Evolutionary conservation across 1,139 yeast genomes (phyloP), one percentile per base, ranked within the genome.

Genomic region (Debaryomyces udenii): DNA sequence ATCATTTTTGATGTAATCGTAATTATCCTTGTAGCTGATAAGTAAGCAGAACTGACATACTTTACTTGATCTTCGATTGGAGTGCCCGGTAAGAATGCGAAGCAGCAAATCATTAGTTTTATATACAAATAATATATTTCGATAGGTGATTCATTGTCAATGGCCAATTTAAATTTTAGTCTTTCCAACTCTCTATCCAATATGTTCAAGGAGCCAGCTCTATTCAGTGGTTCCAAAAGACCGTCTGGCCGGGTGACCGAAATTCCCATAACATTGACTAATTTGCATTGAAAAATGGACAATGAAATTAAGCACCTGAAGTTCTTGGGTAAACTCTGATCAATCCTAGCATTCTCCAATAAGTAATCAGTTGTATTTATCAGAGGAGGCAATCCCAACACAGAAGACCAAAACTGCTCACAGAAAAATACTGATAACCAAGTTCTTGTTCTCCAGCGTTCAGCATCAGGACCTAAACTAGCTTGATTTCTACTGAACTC

Each of bases 401-500:
- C 81, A 11, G 95, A 86, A 10, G 95, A 85, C 95, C 96, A 88
- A 56, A 90, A 86, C 51, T 89, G 95, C 57, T 90, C 96, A 43
- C 88, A 77, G 56, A 90, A 86, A 60, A 87, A 91, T 3, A 88
- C 84, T 0, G 94, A 90, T 27, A 89, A 68, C 97, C 97, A 91
- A 1, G 96, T 81, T 50, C 96, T 73, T 1, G 97, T 89, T 60
- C 98, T 76, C 97, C 97, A 91, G 58, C 83, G 83, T 52, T 89
- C 96, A 3, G 96, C 93, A 62, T 90, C 90, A 0, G 95, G 94
- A 4, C 78, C 78, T 57, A 90, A 71, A 31, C 88, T 79, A 3
- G 87, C 94, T 59, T 91, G 98, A 20, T 93, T 87, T 53, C 98
- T 75, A 9, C 94, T 84, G 53, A 91, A 91, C 56, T 91, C 98